phyloP scores from a whole-genome alignment of 768 basidiomycete genomes.

The Strobilomyces echinocephalus region DNA sequence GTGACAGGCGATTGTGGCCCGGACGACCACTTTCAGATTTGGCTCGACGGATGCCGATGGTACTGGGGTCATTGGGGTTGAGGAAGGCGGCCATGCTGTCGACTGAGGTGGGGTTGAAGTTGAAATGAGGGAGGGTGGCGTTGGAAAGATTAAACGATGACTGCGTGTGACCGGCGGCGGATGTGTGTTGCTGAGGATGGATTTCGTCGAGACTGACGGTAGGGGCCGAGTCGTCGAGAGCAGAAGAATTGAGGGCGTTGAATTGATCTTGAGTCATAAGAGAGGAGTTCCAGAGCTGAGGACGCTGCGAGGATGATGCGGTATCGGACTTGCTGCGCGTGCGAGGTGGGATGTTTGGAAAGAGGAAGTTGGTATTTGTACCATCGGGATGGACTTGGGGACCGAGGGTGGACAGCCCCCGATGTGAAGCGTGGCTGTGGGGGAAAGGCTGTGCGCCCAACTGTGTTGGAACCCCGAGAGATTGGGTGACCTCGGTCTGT shows the following conservation, averaged over 20 bases:
- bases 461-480: conserved; percentile 27
- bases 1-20: conserved; percentile 48
- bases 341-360: conserved; percentile 38
- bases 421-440: conserved; percentile 34
- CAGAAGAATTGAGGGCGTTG: conserved; percentile 32
- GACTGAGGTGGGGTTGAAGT: conserved; percentile 30
- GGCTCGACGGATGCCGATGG: conserved; percentile 41
- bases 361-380: conserved; percentile 37
- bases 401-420: conserved; percentile 34
- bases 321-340: conserved; percentile 60
- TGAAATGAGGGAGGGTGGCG: conserved; percentile 28
- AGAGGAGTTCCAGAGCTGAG: conserved; percentile 47
- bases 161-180: conserved; percentile 23
- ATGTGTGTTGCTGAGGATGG: conserved; percentile 24
- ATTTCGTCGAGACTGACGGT: conserved; percentile 30
- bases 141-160: conserved; percentile 27
- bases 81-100: conserved; percentile 40
- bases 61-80: conserved; percentile 25
- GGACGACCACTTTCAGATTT: conserved; percentile 44
- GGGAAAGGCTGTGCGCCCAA: conserved; percentile 28
- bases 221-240: conserved; percentile 35
- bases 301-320: conserved; percentile 40
- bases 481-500: conserved; percentile 28
- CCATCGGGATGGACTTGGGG: conserved; percentile 30
- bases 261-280: conserved; percentile 36